Percentiles rank a stretch among this genome's conserved stretches.
These are phyloP conservation scores for Ceratobasidium sp. DNA, from an alignment of 1,284 basidiomycete species.

Conservation along the genomic window DNA sequence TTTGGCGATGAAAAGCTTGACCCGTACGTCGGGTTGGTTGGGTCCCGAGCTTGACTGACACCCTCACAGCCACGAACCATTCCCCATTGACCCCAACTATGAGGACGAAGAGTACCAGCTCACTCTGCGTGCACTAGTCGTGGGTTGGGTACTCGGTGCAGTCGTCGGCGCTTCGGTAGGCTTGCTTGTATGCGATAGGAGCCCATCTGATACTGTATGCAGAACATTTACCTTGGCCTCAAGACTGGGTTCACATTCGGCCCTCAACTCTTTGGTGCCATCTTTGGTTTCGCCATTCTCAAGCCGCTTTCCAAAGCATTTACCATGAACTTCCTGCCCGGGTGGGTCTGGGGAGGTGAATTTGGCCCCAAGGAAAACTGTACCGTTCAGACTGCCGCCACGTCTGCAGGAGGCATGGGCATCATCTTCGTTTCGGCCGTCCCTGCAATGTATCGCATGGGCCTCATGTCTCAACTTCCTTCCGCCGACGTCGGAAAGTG, in stretches of 20 bases:
- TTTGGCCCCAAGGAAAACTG: conserved; percentile 76
- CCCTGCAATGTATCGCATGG: conserved; percentile 69
- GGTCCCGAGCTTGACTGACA: neutral
- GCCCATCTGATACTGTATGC: conserved; percentile 48
- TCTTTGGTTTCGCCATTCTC: conserved; percentile 70
- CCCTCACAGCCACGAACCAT: conserved; percentile 49
- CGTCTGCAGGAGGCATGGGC: conserved; percentile 59
- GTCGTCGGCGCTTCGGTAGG: conserved; percentile 52
- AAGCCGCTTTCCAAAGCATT: conserved; percentile 61
- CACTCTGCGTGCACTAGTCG: conserved; percentile 64
- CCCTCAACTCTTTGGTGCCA: conserved; percentile 66
- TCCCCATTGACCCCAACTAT: conserved; percentile 59
- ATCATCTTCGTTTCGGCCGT: conserved; percentile 69
- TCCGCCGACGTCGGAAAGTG: conserved; percentile 56
- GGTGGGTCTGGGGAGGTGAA: conserved; percentile 58
- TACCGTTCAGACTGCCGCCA: conserved; percentile 56
- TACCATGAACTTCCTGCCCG: conserved; percentile 49
- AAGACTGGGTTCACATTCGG: conserved; percentile 71
- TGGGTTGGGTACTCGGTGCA: conserved; percentile 65
- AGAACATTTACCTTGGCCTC: conserved; percentile 70
- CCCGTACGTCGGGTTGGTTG: conserved; percentile 12
- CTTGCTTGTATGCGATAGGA: conserved; percentile 40
- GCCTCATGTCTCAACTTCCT: conserved; percentile 57
- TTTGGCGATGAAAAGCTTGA: conserved; percentile 19
- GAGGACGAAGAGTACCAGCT: conserved; percentile 62